phyloP scores from a whole-genome alignment of 2,329 filamentous ascomycete genomes.

The Aspergillus puulaauensis region DNA sequence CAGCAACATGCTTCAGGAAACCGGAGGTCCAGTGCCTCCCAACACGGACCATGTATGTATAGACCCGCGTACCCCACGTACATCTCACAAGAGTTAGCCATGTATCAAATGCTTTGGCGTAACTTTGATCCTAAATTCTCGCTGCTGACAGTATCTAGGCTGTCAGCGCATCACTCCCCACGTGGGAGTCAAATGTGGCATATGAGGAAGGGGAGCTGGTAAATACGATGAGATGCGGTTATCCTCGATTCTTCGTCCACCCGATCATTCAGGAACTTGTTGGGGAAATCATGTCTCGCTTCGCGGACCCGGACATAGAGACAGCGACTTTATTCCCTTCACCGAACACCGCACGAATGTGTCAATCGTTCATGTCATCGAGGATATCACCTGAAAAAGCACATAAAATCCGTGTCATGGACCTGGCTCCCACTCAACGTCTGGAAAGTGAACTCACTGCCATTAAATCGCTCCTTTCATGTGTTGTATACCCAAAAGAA shows the following conservation, averaged over 20 bases:
- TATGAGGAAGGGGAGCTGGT: conserved; percentile 95
- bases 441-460: conserved; percentile 59
- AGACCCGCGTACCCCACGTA: conserved; percentile 24
- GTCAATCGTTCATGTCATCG: conserved; percentile 67
- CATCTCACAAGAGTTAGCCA: background rate
- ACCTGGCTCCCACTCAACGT: conserved; percentile 58
- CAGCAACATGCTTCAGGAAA: conserved; percentile 35
- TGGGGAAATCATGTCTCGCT: conserved; percentile 62
- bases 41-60: conserved; percentile 73
- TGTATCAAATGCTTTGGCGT: background rate
- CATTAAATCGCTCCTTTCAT: conserved; percentile 62
- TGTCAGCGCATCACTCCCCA: conserved; percentile 92
- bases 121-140: background rate
- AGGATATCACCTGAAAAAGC: conserved; percentile 31
- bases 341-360: conserved; percentile 66
- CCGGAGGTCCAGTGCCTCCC: conserved; percentile 73
- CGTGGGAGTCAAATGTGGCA: conserved; percentile 85
- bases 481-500: conserved; percentile 69
- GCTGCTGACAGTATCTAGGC: conserved; percentile 57
- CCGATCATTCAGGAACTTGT: conserved; percentile 75
- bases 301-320: conserved; percentile 57
- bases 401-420: conserved; percentile 55
- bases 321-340: conserved; percentile 81
- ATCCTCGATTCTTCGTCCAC: conserved; percentile 94
- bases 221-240: conserved; percentile 81